Base-by-base conservation (phyloP, 2,329 filamentous ascomycete genomes). In the Fusarium cicatricum region DNA sequence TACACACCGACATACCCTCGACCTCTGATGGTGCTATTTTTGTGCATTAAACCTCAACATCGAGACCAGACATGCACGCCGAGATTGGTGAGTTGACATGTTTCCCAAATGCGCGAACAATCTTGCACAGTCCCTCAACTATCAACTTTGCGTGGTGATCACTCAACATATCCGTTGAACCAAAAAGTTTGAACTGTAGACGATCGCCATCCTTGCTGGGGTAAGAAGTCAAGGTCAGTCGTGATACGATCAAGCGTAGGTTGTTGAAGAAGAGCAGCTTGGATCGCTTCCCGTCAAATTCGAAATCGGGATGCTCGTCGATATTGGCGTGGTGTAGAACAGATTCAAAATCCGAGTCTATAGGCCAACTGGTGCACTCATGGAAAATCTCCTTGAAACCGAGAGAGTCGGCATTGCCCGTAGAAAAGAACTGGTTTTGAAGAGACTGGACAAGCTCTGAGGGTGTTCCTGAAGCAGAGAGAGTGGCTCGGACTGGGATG, bases 401-500 rank as follows among this genome's bases (percentile, higher is more conserved):
- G 11, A 65, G 39, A 2, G 58, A 59, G 17, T 63, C 62, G 3
- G 62, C 57, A 11, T 62, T 46, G 26, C 52, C 59, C 5, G 52
- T 36, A 9, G 32, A 21, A 6, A 54, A 14, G 31, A 54, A 55
- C 33, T 63, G 62, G 11, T 54, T 34, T 31, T 67, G 60, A n/a
- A 66, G 31, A 9, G 34, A 42, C 9, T 7, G 19, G 1, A 64
- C 33, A 2, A 64, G 17, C 1, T 58, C 45, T 11, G 11, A n/a
- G 1, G 43, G 16, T 1, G 60, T 62, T 14, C 33, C 17, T 11
- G 23, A 31, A 11, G 42, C 14, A 1, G 43, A 31, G 51, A 77
- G 71, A 1, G 67, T 65, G 10, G 75, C 74, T 6, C 75, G 73
- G 6, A 78, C 74, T 9, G 77, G 77, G 1, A 78, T 66, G 60